Percentiles rank a stretch among this genome's conserved stretches.
These are phyloP conservation scores for Aspergillus affinis DNA, from an alignment of 495 filamentous ascomycete species.

Conservation along the genomic window DNA sequence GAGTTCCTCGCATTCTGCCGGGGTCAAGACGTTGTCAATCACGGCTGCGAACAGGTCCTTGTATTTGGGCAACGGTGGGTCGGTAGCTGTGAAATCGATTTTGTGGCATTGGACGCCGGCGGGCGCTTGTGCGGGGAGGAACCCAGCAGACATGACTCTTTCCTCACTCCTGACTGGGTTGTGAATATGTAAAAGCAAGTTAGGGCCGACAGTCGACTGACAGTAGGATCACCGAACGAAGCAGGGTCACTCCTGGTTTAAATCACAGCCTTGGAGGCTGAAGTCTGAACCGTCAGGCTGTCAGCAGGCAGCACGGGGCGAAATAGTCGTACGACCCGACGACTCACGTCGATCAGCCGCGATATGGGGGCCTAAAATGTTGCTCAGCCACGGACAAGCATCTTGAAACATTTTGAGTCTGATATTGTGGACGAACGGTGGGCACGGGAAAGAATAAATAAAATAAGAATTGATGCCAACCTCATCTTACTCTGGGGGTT, in stretches of 20 bases:
- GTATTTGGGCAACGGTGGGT: slow-evolving; percentile 53
- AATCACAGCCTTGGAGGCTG: slow-evolving; percentile 2
- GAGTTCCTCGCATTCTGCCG: slow-evolving; percentile 59
- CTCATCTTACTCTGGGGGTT: no score
- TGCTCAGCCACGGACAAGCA: no score
- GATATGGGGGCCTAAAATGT: no score
- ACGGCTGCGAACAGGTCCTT: slow-evolving; percentile 56
- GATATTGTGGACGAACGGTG: no score
- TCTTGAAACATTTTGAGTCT: no score
- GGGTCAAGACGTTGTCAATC: slow-evolving; percentile 63
- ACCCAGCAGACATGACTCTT: background rate
- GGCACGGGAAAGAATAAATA: no score
- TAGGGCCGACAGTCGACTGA: background rate
- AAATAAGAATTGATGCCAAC: no score
- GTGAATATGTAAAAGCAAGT: background rate
- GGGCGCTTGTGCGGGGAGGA: slow-evolving; percentile 24
- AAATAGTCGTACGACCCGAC: no score
- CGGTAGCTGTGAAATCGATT: slow-evolving; percentile 54
- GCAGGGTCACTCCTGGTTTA: background rate
- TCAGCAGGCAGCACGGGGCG: background rate
- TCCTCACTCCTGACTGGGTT: background rate
- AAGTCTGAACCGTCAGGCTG: background rate
- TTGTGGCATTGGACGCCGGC: slow-evolving; percentile 23
- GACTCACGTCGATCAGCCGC: no score
- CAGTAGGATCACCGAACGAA: background rate